These are phyloP conservation scores for Macrocystidia cucumis DNA, from an alignment of 1,284 basidiomycete genomes.

Conservation along the genomic window DNA sequence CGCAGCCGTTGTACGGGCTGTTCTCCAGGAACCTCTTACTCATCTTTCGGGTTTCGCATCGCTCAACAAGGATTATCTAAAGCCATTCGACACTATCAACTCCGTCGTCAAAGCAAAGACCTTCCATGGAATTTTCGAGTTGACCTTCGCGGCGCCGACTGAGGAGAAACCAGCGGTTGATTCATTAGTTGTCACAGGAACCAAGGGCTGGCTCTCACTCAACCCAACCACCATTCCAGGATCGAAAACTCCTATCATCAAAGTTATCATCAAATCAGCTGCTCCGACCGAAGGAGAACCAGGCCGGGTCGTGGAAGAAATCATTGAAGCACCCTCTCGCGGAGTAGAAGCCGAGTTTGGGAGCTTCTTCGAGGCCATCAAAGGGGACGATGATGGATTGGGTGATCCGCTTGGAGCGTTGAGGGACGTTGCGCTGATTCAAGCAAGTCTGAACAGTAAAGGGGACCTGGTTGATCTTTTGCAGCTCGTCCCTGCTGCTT, in stretches of 20 bases:
- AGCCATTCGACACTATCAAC: slow-evolving; percentile 72
- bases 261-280: slow-evolving; percentile 32
- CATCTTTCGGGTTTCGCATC: slow-evolving; percentile 59
- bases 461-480: slow-evolving; percentile 55
- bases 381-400: slow-evolving; percentile 36
- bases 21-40: slow-evolving; percentile 47
- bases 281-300: slow-evolving; percentile 34
- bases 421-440: slow-evolving; percentile 68
- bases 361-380: slow-evolving; percentile 51
- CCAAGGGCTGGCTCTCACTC: slow-evolving; percentile 51
- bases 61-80: slow-evolving; percentile 60
- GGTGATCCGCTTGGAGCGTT: slow-evolving; percentile 54
- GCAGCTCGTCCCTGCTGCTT: slow-evolving; percentile 27
- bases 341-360: slow-evolving; percentile 56
- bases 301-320: slow-evolving; percentile 40
- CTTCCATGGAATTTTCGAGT: slow-evolving; percentile 50
- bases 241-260: slow-evolving; percentile 18
- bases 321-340: slow-evolving; percentile 34
- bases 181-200: slow-evolving; percentile 49
- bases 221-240: slow-evolving; percentile 22
- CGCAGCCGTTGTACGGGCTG: slow-evolving; percentile 49
- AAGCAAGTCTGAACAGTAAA: slow-evolving; percentile 68
- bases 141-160: slow-evolving; percentile 52
- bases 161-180: slow-evolving; percentile 26
- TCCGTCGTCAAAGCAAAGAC: slow-evolving; percentile 41